Evolutionary conservation across 2,329 filamentous ascomycete genomes (phyloP).

Genomic region (Beauveria sp.): DNA sequence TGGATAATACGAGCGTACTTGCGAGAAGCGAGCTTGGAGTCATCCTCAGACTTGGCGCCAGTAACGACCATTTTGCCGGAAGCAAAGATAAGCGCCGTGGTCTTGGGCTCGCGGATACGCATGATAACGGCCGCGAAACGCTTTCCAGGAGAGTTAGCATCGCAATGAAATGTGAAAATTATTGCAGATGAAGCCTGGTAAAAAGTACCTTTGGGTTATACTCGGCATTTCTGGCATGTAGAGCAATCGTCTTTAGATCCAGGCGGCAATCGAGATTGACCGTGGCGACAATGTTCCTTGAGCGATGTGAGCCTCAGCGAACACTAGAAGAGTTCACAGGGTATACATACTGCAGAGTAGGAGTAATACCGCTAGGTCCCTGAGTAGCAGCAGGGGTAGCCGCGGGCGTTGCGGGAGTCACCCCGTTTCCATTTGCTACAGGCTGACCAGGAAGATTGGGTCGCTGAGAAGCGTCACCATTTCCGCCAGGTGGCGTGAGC

Average conservation of each 20-base stretch:
- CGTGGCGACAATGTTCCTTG: slow-evolving; percentile 97
- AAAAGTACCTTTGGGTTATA: slow-evolving; percentile 89
- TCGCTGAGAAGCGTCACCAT: slow-evolving; percentile 46
- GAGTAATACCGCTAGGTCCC: slow-evolving; percentile 82
- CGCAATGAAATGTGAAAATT: slow-evolving; percentile 3
- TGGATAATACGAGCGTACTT: slow-evolving; percentile 99
- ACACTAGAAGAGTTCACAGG: slow-evolving; percentile 25
- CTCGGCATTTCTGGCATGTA: slow-evolving; percentile 96
- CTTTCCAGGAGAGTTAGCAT: slow-evolving; percentile 40
- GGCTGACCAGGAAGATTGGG: slow-evolving; percentile 40
- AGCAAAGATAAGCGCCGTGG: slow-evolving; percentile 94
- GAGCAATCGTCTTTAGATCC: slow-evolving; percentile 96
- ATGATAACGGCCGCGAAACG: slow-evolving; percentile 99
- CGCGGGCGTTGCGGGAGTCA: slow-evolving; percentile 83
- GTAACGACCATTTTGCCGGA: slow-evolving; percentile 99
- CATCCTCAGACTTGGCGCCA: slow-evolving; percentile 94
- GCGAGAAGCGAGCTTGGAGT: slow-evolving; percentile 90
- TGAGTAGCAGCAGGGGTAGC: slow-evolving; percentile 80
- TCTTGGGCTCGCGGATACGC: slow-evolving; percentile 99
- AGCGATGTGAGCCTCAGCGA: slow-evolving; percentile 46
- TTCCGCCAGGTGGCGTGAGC: slow-evolving; percentile 70
- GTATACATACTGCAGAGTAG: slow-evolving; percentile 92
- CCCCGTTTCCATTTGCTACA: slow-evolving; percentile 63
- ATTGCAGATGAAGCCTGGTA: slow-evolving; percentile 11
- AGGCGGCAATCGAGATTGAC: slow-evolving; percentile 96